Evolutionary conservation across 441 rosid species (phyloP), one percentile per base, ranked within the genome.

Genomic region (Erodium moschatum): DNA sequence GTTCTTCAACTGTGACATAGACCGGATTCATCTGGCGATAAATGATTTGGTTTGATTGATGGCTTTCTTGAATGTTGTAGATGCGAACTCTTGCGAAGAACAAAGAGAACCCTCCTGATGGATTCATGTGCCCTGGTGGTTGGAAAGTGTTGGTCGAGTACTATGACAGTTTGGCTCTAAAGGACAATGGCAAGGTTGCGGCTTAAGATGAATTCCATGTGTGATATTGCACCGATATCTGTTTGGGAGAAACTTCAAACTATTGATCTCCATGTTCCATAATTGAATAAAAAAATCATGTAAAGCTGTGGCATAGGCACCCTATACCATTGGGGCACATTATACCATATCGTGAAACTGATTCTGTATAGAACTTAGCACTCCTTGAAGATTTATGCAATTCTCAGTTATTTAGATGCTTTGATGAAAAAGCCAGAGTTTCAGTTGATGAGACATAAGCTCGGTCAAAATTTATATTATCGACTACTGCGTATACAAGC

Each of bases 81-180:
- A 93, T 90, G 98, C 83, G 96, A 42, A 73, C 92, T 15, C 86
- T 90, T 5, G 96, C 95, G 0, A 93, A 80, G 91, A 90, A 74
- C 86, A 87, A 85, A 64, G 98, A 92, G 82, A 89, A 69, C 73
- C 98, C 98, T 20, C 96, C 98, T 0, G 90, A 86, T 62, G 98
- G 98, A 44, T 92, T 92, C 76, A 89, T 92, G 98, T 92, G 98
- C 77, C 94, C 96, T 7, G 87, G 92, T 35, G 97, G 98, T 16
- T 92, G 97, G 98, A 63, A 92, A 74, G 97, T 92, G 73, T 73
- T 90, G 79, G 98, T 93, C 0, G 95, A 90, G 2, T 89, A 93
- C 79, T 93, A 90, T 0, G 93, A 84, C 67, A 86, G 95, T 70
- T 73, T 87, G 72, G 66, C 82, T 19, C 80, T 84, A 0, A 73